Percentiles rank a stretch among this genome's conserved stretches.
Conservation (phyloP, 108 stramenopile species). For the Skeletonema costatum region DNA sequence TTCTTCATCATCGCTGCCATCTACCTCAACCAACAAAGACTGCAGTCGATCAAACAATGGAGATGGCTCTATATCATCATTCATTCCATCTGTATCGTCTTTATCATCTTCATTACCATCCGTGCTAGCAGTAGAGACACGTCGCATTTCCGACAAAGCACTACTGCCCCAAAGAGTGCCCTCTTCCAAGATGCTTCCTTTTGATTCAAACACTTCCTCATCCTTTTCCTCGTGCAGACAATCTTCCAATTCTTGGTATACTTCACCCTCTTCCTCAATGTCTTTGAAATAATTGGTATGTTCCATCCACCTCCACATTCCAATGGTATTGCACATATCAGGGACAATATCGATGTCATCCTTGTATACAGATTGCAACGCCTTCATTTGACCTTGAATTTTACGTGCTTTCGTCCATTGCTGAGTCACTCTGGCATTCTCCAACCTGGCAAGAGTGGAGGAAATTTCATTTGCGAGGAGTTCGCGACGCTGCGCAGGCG, state of each 20-base stretch:
- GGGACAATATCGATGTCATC: slow-evolving; percentile 30
- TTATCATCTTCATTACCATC: background rate
- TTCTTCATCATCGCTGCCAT: slow-evolving; percentile 34
- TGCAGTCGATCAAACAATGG: slow-evolving; percentile 65
- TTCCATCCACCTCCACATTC: slow-evolving; percentile 36
- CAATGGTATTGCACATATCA: slow-evolving; percentile 24
- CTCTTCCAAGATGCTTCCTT: background rate
- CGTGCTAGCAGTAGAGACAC: background rate
- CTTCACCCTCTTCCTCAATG: slow-evolving; percentile 17
- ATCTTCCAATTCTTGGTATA: slow-evolving; percentile 10
- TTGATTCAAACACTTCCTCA: background rate
- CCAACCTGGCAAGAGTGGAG: slow-evolving; percentile 17
- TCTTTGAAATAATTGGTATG: slow-evolving; percentile 21
- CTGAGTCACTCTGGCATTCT: slow-evolving; percentile 9
- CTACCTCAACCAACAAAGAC: slow-evolving; percentile 68
- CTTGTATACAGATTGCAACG: slow-evolving; percentile 13
- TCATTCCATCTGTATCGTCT: background rate
- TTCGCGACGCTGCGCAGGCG: slow-evolving; percentile 28
- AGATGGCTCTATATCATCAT: slow-evolving; percentile 10
- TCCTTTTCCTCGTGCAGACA: background rate
- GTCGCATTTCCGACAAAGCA: background rate
- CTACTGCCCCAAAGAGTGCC: slow-evolving; percentile 11
- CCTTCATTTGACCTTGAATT: slow-evolving; percentile 19
- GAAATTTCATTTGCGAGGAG: slow-evolving; percentile 37
- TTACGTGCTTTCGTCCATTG: slow-evolving; percentile 8